Base-by-base conservation (phyloP, 2,329 filamentous ascomycete species). In the Stemphylium beticola region DNA sequence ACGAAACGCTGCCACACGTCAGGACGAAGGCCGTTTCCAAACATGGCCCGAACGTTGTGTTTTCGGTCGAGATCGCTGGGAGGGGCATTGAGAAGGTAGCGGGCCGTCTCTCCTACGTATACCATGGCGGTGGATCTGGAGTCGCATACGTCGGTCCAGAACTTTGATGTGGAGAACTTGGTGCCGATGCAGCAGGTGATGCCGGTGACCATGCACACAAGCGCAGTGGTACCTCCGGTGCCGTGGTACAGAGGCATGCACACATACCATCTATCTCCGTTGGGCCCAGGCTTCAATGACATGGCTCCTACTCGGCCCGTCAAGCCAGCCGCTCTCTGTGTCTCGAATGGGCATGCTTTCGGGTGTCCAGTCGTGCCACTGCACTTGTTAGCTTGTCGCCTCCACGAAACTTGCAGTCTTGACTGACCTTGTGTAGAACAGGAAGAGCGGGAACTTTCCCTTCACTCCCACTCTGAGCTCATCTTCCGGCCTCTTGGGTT, bases 201-300 rank as follows among this genome's bases (percentile, higher is more conserved):
- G 2, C 85, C 83, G 4, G 74, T 76, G 4, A 85, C 66, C 56
- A 91, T 74, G 63, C 83, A 84, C 4, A 74, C 75, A 46, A 88
- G 80, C 29, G 82, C 79, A 5, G 78, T 80, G 31, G 89, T 85
- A 15, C 83, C 83, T 6, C 89, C 89, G 0, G 90, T 92, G 12
- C 88, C 89, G 71, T 93, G 90, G 68, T 92, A 92, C 29, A 91
- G 77, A 0, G 85, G 89, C 89, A 92, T 92, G 73, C 87, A 90
- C 67, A 86, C 83, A 68, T 92, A 92, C 83, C 87, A 91, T 22
- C 87, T 78, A 69, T 91, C 86, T 42, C 58, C 77, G 47, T 68
- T 69, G 20, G 71, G 74, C 29, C 76, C 79, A 49, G 71, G 60
- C 15, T 70, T 65, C 11, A 81, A 65, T 15, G 69, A 73, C 39